Conservation (phyloP, 1,284 basidiomycete species). For the Peniophora sp. region DNA sequence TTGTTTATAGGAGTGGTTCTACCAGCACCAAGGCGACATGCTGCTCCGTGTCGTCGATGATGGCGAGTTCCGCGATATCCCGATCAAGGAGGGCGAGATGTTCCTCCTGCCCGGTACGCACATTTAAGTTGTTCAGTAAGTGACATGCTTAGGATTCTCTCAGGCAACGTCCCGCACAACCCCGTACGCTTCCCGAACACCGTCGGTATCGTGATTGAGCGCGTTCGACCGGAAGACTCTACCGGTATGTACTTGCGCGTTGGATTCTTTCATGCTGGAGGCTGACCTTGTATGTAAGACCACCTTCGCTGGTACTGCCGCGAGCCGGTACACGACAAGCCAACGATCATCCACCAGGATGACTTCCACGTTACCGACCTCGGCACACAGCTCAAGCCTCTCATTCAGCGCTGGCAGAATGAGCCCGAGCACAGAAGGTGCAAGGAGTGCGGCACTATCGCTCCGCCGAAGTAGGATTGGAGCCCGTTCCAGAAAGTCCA, state of each 20-base stretch:
- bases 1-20: constrained; percentile 83
- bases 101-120: constrained; percentile 81
- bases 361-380: constrained; percentile 87
- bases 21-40: constrained; percentile 91
- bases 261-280: not conserved
- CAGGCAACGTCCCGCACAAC: constrained; percentile 93
- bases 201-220: constrained; percentile 90
- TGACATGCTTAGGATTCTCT: constrained; percentile 40
- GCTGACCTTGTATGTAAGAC: constrained; percentile 42
- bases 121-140: not conserved
- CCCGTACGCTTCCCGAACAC: constrained; percentile 89
- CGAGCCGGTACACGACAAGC: constrained; percentile 53
- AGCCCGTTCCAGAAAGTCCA: no score
- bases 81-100: constrained; percentile 94
- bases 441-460: constrained; percentile 59
- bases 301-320: constrained; percentile 93
- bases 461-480: constrained; percentile 45
- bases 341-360: constrained; percentile 83
- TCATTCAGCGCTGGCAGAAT: constrained; percentile 76
- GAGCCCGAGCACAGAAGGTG: constrained; percentile 62
- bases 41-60: constrained; percentile 83
- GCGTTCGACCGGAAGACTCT: constrained; percentile 66
- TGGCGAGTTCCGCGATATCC: constrained; percentile 80
- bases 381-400: constrained; percentile 88
- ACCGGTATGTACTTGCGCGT: constrained; percentile 33